A percentile compares a stretch with the other conserved stretches of the same genome.
phyloP scores from a whole-genome alignment of 306 rosid species.

The Myrica gale region DNA sequence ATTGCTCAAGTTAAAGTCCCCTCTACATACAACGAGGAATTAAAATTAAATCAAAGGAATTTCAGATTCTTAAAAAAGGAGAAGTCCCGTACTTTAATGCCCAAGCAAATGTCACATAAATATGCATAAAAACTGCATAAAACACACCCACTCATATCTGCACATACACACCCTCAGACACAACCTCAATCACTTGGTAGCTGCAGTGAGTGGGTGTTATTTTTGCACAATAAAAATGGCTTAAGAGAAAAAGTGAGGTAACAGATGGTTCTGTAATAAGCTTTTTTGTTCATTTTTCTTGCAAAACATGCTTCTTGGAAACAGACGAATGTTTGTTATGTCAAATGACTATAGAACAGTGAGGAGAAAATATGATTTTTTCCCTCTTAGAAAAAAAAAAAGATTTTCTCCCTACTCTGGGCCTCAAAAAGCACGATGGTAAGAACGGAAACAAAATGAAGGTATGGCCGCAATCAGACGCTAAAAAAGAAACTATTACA shows the following conservation, averaged over 20 bases:
- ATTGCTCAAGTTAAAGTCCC: slow-evolving; percentile 59
- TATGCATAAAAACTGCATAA: background rate
- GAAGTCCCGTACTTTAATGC: background rate
- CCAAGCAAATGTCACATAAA: background rate
- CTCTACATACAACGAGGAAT: slow-evolving; percentile 36
- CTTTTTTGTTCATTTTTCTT: background rate
- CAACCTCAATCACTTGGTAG: slow-evolving; percentile 9
- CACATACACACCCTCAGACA: background rate
- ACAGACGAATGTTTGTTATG: background rate
- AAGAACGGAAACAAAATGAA: background rate
- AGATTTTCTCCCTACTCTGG: background rate
- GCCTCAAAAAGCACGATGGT: background rate
- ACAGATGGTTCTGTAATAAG: background rate
- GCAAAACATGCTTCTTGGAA: background rate
- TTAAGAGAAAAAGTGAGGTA: background rate
- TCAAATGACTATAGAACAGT: background rate
- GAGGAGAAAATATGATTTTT: background rate
- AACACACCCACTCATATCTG: background rate
- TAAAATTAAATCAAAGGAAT: slow-evolving; percentile 2
- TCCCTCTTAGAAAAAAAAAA: background rate
- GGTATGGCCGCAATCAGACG: background rate
- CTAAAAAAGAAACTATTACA: background rate
- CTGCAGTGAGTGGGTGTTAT: background rate
- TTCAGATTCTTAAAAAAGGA: slow-evolving; percentile 3
- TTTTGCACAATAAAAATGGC: background rate